Base-by-base conservation (phyloP, 2,329 filamentous ascomycete species). In the Clarireedia hainanense region DNA sequence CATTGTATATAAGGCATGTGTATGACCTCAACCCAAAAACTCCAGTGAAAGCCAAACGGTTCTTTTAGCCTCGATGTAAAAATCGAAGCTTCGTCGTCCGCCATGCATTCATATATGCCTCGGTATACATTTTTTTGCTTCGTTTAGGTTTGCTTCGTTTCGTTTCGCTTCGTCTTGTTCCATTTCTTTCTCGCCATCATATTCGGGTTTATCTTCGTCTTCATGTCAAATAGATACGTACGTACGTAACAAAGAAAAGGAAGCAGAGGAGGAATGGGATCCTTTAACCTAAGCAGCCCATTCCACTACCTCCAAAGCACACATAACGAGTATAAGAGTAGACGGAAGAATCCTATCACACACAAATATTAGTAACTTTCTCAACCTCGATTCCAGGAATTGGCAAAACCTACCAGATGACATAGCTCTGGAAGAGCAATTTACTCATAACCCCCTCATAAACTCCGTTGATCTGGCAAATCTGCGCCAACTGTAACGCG, bases 391-490 rank as follows among this genome's bases (percentile, higher is more conserved):
- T 17, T 27, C 23, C 52, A 23, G 45, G 39, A 52, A 47, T 15
- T 34, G 14, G 23, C 43, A 48, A 46, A 52, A 77, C 84, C 73
- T 76, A 89, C 89, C 91, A 96, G 61, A 96, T 85, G 58, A 99
- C 90, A 69, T 95, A 95, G 74, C 92, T 96, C 76, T 96, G 92
- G 76, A 97, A 96, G 50, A 97, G 74, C 56, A 99, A 80, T 70
- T 84, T 88, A 60, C 89, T 88, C 91, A 99, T 97, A 49, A 94
- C 90, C 17, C 86, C 84, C 76, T 97, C 92, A 71, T 90, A 99
- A 9, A 99, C 94, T 60, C 87, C 87, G 72, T 99, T 99, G 74
- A 97, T 88, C 78, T 97, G 94, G 74, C 94, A 99, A 59, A 99
- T 99, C 74, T 99, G 94, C 6, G 94, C 92, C 67, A 99, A 76